Percentiles rank a stretch among this genome's conserved stretches.
Evolutionary conservation across 768 basidiomycete species (phyloP).

Genomic region (button mushroom (Agaricus bisporus)): DNA sequence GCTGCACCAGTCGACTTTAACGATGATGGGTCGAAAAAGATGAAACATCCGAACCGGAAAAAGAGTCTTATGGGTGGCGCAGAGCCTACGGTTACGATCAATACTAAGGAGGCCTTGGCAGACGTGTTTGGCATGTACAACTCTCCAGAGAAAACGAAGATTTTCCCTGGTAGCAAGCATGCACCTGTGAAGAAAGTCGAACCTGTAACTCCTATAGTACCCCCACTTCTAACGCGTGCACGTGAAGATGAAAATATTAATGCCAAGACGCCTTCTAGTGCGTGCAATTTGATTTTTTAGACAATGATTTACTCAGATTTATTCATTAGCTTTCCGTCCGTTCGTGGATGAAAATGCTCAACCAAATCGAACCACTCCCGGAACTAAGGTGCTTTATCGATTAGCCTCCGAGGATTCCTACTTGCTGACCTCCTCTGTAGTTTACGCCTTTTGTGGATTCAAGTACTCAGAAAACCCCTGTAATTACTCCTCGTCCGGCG

Average conservation of each 20-base stretch:
- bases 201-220: conserved; percentile 40
- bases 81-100: conserved; percentile 91
- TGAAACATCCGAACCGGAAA: conserved; percentile 38
- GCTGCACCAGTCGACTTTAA: conserved; percentile 51
- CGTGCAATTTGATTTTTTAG: not conserved
- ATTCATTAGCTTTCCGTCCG: conserved; percentile 51
- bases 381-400: conserved; percentile 31
- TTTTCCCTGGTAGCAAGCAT: conserved; percentile 63
- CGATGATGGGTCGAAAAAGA: conserved; percentile 47
- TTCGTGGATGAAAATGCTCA: conserved; percentile 59
- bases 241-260: conserved; percentile 37
- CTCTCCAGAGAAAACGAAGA: conserved; percentile 73
- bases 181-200: conserved; percentile 67
- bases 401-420: not conserved
- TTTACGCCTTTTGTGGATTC: conserved; percentile 63
- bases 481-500: conserved; percentile 32
- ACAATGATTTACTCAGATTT: not conserved
- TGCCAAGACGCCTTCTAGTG: conserved; percentile 32
- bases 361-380: conserved; percentile 36
- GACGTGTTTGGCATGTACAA: conserved; percentile 98
- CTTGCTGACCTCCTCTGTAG: conserved; percentile 25
- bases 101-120: conserved; percentile 90
- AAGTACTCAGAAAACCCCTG: conserved; percentile 39
- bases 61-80: conserved; percentile 35
- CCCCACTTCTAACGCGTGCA: conserved; percentile 25